These are phyloP conservation scores for Plantago coronopus DNA, from an alignment of 305 asterid species.

Conservation along the genomic window DNA sequence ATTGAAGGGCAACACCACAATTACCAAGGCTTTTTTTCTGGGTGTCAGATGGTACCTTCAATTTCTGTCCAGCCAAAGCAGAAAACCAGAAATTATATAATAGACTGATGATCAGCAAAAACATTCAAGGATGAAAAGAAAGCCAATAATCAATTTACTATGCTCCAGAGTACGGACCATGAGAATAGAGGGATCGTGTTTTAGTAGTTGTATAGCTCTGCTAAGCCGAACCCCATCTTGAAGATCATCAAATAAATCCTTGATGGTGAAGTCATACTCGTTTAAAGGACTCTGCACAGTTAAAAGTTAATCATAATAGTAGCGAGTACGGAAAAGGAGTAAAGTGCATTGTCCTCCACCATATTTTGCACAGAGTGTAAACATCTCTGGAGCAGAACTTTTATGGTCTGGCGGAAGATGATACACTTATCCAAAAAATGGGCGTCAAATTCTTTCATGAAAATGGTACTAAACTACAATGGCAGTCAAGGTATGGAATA, in stretches of 20 bases:
- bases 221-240: conserved; percentile 81
- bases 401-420: too few species aligned
- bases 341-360: too few species aligned
- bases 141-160: conserved; percentile 11
- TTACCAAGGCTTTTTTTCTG: conserved; percentile 66
- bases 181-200: conserved; percentile 75
- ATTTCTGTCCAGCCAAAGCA: conserved; percentile 51
- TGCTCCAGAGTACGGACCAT: conserved; percentile 43
- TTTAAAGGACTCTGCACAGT: conserved; percentile 62
- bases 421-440: neutral
- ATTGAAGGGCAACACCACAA: conserved; percentile 77
- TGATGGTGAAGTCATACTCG: conserved; percentile 69
- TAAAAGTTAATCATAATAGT: neutral
- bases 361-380: neutral
- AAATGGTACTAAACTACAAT: neutral
- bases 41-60: conserved; percentile 79
- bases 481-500: conserved; percentile 2
- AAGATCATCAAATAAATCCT: conserved; percentile 72
- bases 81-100: conserved; percentile 10
- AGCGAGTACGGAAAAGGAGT: too few species aligned
- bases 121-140: conserved; percentile 7
- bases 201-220: conserved; percentile 75
- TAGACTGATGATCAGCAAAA: conserved; percentile 17
- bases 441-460: neutral
- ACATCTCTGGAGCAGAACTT: neutral